Percentiles rank a stretch among this genome's conserved stretches.
Evolutionary conservation across 441 rosid genomes (phyloP).

Genomic region (Euphorbia neoarborescens): DNA sequence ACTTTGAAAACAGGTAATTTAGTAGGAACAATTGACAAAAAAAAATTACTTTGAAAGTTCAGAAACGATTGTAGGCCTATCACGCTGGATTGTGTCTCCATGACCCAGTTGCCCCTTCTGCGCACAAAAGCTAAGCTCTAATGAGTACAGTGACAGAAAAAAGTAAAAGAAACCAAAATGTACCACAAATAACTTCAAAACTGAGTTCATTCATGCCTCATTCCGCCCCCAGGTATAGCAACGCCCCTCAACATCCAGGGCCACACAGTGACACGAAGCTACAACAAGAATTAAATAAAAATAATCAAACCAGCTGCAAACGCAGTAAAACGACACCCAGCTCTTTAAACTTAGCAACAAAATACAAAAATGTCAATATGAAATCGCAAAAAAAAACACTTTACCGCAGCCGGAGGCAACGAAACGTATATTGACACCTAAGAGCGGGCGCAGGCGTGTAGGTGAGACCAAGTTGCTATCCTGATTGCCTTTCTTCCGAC

Average conservation of each 20-base stretch:
- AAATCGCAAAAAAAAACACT: constrained; percentile 16
- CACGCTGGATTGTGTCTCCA: constrained; percentile 84
- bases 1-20: background rate
- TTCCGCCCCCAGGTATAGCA: constrained; percentile 98
- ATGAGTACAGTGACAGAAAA: constrained; percentile 15
- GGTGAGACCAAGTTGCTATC: constrained; percentile 86
- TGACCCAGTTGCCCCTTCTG: constrained; percentile 97
- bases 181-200: constrained; percentile 5
- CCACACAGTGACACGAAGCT: constrained; percentile 96
- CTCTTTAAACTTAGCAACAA: background rate
- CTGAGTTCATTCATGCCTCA: constrained; percentile 45
- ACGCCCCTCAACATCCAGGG: constrained; percentile 86
- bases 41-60: constrained; percentile 71
- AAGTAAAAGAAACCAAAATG: constrained; percentile 7
- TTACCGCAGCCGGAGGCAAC: constrained; percentile 81
- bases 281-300: constrained; percentile 15
- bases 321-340: background rate
- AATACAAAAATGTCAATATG: background rate
- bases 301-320: background rate
- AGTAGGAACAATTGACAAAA: background rate
- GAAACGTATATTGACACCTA: constrained; percentile 60
- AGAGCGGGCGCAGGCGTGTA: constrained; percentile 80
- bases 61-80: constrained; percentile 82
- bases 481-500: constrained; percentile 47
- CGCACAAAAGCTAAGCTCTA: constrained; percentile 24